A percentile compares a stretch with the other conserved stretches of the same genome.
phyloP scores from a whole-genome alignment of 2,329 filamentous ascomycete genomes.

The Apiospora phragmitis region DNA sequence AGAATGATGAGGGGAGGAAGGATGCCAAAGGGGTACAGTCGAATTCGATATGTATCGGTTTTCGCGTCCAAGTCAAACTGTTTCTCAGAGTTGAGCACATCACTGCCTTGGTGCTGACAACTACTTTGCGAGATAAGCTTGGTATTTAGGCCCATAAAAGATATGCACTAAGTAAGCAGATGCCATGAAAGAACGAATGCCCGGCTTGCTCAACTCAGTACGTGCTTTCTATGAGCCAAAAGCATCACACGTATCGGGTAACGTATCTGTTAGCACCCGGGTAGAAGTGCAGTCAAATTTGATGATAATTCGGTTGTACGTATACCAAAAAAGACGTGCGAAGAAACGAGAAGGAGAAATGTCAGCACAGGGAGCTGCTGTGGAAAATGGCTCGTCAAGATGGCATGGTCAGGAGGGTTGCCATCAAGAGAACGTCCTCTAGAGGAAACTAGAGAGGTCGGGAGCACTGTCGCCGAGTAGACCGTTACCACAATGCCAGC shows the following conservation, averaged over 20 bases:
- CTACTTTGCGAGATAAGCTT: not conserved
- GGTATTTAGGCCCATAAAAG: not conserved
- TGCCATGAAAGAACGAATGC: not conserved
- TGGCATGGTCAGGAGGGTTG: not conserved
- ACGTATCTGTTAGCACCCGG: too few relatives aligned
- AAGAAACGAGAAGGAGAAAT: not conserved
- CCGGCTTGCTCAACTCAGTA: not conserved
- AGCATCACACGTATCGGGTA: not conserved
- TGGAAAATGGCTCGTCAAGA: not conserved
- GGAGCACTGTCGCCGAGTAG: not conserved
- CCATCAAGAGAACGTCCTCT: not conserved
- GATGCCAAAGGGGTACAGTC: not conserved
- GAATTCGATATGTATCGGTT: too few relatives aligned
- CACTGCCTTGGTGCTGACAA: not conserved
- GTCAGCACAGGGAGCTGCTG: not conserved
- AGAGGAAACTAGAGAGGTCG: not conserved
- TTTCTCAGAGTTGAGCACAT: not conserved
- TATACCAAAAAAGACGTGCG: not conserved
- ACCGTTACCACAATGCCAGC: not conserved
- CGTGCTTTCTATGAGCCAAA: not conserved
- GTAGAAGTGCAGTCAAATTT: too few relatives aligned
- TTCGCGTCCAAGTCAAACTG: too few relatives aligned
- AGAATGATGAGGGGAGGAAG: not conserved
- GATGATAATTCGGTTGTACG: too few relatives aligned
- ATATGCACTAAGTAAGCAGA: not conserved